Percentiles rank a stretch among this genome's conserved stretches.
Evolutionary conservation across 768 basidiomycete genomes (phyloP).

Genomic region (Suillus occidentalis): DNA sequence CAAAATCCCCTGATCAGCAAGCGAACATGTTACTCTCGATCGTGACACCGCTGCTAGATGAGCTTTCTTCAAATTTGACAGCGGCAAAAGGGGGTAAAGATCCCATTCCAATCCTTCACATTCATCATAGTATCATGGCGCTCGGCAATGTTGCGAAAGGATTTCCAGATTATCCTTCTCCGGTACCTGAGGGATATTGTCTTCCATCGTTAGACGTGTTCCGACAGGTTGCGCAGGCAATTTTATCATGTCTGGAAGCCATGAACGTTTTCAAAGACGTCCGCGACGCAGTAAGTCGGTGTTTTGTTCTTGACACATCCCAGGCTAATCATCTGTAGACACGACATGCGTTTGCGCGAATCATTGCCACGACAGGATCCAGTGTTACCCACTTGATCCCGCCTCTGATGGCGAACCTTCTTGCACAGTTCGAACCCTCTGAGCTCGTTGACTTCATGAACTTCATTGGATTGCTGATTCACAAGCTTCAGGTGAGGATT

Average conservation of each 20-base stretch:
- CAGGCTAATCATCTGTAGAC: conserved; percentile 50
- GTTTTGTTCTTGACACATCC: not conserved
- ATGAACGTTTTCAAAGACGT: conserved; percentile 88
- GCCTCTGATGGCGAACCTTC: conserved; percentile 84
- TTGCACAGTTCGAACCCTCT: conserved; percentile 87
- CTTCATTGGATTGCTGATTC: conserved; percentile 88
- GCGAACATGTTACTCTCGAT: conserved; percentile 69
- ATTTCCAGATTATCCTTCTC: conserved; percentile 86
- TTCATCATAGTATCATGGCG: conserved; percentile 94
- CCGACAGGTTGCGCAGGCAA: conserved; percentile 79
- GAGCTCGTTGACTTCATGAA: conserved; percentile 95
- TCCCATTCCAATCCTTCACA: conserved; percentile 75
- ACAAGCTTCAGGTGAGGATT: conserved; percentile 76
- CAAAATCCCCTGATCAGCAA: conserved; percentile 65
- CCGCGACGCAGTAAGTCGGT: conserved; percentile 79
- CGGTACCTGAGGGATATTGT: conserved; percentile 63
- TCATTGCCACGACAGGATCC: conserved; percentile 86
- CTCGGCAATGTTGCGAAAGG: conserved; percentile 94
- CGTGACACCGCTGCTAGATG: conserved; percentile 79
- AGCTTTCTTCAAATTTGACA: conserved; percentile 58
- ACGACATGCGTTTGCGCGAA: conserved; percentile 89
- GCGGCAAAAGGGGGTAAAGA: conserved; percentile 61
- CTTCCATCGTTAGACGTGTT: conserved; percentile 79
- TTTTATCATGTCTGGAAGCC: conserved; percentile 82
- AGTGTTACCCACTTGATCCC: conserved; percentile 87